phyloP scores from a whole-genome alignment of 1,284 basidiomycete genomes.

The Erythrobasidium hasegawianum region DNA sequence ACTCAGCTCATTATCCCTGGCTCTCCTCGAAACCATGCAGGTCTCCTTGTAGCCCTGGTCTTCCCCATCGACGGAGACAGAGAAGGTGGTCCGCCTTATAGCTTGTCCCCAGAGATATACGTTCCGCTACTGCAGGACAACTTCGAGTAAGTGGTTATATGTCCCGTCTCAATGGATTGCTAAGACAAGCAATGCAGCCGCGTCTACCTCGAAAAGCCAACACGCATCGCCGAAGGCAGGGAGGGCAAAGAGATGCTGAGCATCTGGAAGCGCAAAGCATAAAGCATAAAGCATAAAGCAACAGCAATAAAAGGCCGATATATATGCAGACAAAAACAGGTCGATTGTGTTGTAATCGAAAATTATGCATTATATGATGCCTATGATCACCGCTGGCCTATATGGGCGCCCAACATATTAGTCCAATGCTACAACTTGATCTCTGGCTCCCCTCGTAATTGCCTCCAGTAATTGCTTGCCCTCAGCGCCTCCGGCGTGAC shows the following conservation, averaged over 20 bases:
- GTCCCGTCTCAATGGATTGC: not conserved
- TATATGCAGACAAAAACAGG: no score
- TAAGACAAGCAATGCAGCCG: conserved; percentile 7
- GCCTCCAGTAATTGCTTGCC: conserved; percentile 22
- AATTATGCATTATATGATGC: no score
- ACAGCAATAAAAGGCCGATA: no score
- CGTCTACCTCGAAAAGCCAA: conserved; percentile 35
- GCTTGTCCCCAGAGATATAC: conserved; percentile 39
- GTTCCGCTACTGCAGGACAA: conserved; percentile 29
- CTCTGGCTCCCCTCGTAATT: conserved; percentile 14
- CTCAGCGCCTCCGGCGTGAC: conserved; percentile 4
- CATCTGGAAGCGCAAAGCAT: conserved; percentile 29
- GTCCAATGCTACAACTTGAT: conserved; percentile 4
- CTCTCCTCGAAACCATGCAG: no score
- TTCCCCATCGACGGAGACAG: conserved; percentile 40
- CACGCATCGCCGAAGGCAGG: conserved; percentile 18
- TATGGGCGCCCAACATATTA: no score
- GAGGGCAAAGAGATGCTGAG: conserved; percentile 38
- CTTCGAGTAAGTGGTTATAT: conserved; percentile 36
- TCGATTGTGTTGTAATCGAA: no score
- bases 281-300: no score
- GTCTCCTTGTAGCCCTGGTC: conserved; percentile 26
- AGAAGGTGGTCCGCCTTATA: conserved; percentile 41
- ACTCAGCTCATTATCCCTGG: no score
- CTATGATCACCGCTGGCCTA: no score